Evolutionary conservation across 495 filamentous ascomycete species (phyloP).

Genomic region (Lasiosphaeria hispida): DNA sequence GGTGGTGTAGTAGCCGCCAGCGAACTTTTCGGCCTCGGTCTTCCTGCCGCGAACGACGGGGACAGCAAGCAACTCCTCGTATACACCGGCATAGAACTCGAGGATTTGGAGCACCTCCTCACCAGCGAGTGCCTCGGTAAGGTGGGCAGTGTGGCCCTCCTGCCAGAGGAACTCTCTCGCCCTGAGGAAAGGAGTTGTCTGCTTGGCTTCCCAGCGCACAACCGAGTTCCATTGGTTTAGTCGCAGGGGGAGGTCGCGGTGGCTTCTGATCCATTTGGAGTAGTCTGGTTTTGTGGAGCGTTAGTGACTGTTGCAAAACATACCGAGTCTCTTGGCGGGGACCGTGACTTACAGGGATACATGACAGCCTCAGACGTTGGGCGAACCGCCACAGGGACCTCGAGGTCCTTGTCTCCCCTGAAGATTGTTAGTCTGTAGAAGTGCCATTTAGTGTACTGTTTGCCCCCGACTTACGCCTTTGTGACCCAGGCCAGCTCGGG

Average conservation of each 20-base stretch:
- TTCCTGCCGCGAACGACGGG: conserved; percentile 88
- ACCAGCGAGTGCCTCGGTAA: conserved; percentile 71
- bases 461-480: conserved; percentile 64
- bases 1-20: conserved; percentile 91
- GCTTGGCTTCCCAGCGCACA: conserved; percentile 97
- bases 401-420: conserved; percentile 82
- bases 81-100: conserved; percentile 86
- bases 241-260: conserved; percentile 87
- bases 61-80: conserved; percentile 89
- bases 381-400: conserved; percentile 92
- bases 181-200: conserved; percentile 90
- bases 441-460: background rate
- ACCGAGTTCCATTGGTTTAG: conserved; percentile 99
- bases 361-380: conserved; percentile 93
- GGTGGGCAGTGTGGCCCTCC: conserved; percentile 94
- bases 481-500: conserved; percentile 99
- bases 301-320: background rate
- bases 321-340: background rate
- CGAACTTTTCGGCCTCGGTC: conserved; percentile 94
- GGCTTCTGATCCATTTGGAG: conserved; percentile 90
- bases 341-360: conserved; percentile 57
- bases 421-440: background rate
- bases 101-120: conserved; percentile 89
- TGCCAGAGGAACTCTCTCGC: conserved; percentile 97
- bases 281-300: conserved; percentile 68